Evolutionary conservation across 78 protist genomes (phyloP), one percentile per base, ranked within the genome.

Genomic region (Dictyostelium citrinum): DNA sequence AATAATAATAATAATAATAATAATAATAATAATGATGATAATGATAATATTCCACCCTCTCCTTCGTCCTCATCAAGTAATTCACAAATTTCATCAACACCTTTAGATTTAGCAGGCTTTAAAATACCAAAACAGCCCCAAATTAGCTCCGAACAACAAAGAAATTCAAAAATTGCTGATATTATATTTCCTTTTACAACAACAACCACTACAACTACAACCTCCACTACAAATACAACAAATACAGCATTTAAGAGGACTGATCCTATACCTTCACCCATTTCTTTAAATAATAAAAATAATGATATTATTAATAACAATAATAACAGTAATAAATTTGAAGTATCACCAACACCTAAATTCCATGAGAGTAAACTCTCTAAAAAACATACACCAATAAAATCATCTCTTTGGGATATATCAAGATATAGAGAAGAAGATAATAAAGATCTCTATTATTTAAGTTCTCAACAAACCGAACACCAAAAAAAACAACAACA

Each of bases 91-190:
- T 80, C 84, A 43, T 86, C 92, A 12, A 72, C 91, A 37, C 92
- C 92, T 37, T 43, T 58, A 5, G 92, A 86, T 64, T 64, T 86
- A 58, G 92, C 92, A 45, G 92, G 92, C 24, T 86, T 86, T 51
- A 86, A 86, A 64, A 16, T 37, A 5, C 81, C 80, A 45, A 35
- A 51, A n/a, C 68, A 49, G 35, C 45, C 61, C 22, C 71, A 58
- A 6, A 2, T 58, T 12, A 55, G 20, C 27, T 1, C 27, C 20
- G 64, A 55, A 55, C 64, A 55, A 55, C 29, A 22, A 80, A 27
- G 35, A 29, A 41, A 64, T 39, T 39, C 82, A 46, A 45, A 49
- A 17, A 45, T 86, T 24, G 92, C 84, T 8, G 71, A 86, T 58
- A 60, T 86, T 12, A 20, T 86, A 45, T 86, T 86, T 20, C 92